phyloP scores from a whole-genome alignment of 805 yeast genomes.

The Saccharomycodes ludwigii region DNA sequence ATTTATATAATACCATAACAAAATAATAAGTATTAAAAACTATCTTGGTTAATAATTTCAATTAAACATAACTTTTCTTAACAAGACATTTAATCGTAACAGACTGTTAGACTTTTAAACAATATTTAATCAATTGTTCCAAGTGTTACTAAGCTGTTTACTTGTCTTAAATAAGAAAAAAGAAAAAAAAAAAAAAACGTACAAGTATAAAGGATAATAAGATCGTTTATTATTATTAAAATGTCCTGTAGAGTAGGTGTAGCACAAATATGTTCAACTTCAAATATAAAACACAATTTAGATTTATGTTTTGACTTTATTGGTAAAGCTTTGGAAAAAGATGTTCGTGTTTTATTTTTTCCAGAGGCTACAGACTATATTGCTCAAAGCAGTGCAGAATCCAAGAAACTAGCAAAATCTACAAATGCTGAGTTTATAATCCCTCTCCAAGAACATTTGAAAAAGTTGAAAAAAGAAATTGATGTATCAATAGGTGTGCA shows the following conservation, averaged over 20 bases:
- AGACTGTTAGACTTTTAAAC: too few species aligned
- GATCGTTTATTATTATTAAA: too few species aligned
- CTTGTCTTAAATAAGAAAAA: too few species aligned
- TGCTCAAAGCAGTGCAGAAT: constrained; percentile 55
- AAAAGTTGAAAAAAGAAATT: constrained; percentile 29
- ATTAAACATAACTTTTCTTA: too few species aligned
- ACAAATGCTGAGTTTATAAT: constrained; percentile 30
- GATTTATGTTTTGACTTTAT: constrained; percentile 46
- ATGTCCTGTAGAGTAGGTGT: constrained; percentile 61
- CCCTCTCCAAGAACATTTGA: constrained; percentile 34
- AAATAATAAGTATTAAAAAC: too few species aligned
- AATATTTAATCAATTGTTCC: too few species aligned
- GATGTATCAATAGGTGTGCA: constrained; percentile 83
- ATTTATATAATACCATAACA: too few species aligned
- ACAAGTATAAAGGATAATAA: too few species aligned
- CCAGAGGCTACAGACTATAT: constrained; percentile 94
- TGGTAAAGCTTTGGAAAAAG: constrained; percentile 43
- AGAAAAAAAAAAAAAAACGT: too few species aligned
- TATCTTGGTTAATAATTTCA: too few species aligned
- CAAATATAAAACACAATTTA: constrained; percentile 49
- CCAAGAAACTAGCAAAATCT: constrained; percentile 44
- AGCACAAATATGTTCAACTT: constrained; percentile 75
- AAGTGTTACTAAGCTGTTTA: too few species aligned
- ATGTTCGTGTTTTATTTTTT: constrained; percentile 61
- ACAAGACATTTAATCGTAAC: too few species aligned